Base-by-base conservation (phyloP, 805 yeast species). In the Lipomyces starkeyi region DNA sequence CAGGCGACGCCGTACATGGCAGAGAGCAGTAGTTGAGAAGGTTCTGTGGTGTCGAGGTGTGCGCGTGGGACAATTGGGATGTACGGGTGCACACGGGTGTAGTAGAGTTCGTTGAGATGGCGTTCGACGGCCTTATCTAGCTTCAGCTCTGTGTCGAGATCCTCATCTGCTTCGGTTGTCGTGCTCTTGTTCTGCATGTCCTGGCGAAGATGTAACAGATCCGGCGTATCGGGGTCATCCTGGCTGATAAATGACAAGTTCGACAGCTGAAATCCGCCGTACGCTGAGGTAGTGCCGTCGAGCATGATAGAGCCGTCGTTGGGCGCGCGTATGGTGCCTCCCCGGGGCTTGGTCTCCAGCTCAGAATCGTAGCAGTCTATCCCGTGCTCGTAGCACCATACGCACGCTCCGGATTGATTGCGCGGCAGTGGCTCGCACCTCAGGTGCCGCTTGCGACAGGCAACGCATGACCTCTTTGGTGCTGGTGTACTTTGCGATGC, bases 1-100 rank as follows among this genome's bases (percentile, higher is more conserved):
- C 68, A 32, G 57, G 68, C 68, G 35, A 65, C 65, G n/a, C 68
- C 68, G 53, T 65, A 65, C 65, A 65, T 65, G 58, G 68, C 64
- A 9, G 68, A 52, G n/a, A 65, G 40, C 43, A 65, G 55, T 29
- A 34, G 34, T 37, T 65, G 68, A 6, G 54, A 37, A 9, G 62
- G 68, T 27, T 35, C 58, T 22, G 55, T 56, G 17, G 64, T 37
- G 14, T 65, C 60, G 22, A 65, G 43, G 52, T 65, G 59, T 34
- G 61, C 27, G 2, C 64, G 65, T 29, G 68, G 68, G 25, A 65
- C 68, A 58, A 65, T 61, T 9, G 68, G 68, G 27, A 65, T 65
- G 58, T 65, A 65, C n/a, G 68, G 64, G 20, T 65, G 64, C 43
- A 65, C 68, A 22, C 49, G 64, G 5, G 64, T 9, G 35, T 65